Evolutionary conservation across 768 basidiomycete species (phyloP).

Genomic region (Pleurotus citrinopileatus): DNA sequence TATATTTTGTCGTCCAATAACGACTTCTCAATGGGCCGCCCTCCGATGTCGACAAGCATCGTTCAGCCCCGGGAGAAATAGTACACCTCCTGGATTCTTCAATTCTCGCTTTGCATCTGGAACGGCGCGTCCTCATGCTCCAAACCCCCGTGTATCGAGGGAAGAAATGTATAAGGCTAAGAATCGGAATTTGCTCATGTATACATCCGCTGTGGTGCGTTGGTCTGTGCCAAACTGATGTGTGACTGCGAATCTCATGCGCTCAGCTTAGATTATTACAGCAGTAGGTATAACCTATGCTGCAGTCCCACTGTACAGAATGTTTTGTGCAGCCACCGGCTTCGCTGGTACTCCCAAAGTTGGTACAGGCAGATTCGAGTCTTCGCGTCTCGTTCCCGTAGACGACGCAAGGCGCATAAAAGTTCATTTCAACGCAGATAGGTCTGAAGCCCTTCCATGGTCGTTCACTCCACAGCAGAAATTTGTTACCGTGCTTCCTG

Average conservation of each 20-base stretch:
- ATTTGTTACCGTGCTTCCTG: conserved; percentile 86
- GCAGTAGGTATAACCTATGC: conserved; percentile 91
- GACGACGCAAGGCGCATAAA: conserved; percentile 74
- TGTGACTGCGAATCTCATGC: not conserved
- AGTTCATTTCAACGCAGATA: conserved; percentile 95
- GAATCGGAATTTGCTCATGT: conserved; percentile 81
- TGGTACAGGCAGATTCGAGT: conserved; percentile 77
- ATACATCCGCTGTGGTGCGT: conserved; percentile 76
- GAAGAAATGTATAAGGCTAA: conserved; percentile 45
- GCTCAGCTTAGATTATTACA: conserved; percentile 58
- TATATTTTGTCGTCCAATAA: not conserved
- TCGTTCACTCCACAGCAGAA: conserved; percentile 88
- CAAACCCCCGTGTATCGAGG: conserved; percentile 19
- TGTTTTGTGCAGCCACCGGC: conserved; percentile 97
- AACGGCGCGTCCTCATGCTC: not conserved
- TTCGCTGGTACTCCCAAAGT: conserved; percentile 95
- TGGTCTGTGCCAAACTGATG: not conserved
- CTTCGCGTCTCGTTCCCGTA: conserved; percentile 80
- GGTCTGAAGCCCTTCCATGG: conserved; percentile 89
- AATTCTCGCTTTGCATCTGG: not conserved
- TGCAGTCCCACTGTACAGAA: conserved; percentile 94
- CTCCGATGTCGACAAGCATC: not conserved
- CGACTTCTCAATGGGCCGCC: not conserved
- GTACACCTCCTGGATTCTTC: too few relatives aligned
- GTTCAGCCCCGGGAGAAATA: not conserved